Conservation (phyloP, 75 land plant genomes). For the Azolla pinnata region DNA sequence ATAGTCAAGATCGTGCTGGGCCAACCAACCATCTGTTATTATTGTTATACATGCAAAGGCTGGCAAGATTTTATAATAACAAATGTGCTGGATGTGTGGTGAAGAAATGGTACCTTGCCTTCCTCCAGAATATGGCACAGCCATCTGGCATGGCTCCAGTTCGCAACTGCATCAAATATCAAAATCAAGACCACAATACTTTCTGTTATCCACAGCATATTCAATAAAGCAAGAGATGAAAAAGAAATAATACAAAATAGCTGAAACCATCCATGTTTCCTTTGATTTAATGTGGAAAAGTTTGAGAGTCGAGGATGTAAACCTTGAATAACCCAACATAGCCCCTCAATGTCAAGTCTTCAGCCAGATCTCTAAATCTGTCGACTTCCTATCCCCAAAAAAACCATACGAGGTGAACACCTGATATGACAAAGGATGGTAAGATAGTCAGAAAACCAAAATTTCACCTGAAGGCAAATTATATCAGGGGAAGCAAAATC, state of each 20-base stretch:
- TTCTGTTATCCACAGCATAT: too few relatives aligned
- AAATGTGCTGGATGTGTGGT: too few relatives aligned
- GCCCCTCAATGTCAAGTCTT: conserved; percentile 31
- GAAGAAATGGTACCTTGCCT: conserved; percentile 41
- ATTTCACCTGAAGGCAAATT: conserved; percentile 53
- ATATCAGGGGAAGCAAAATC: conserved; percentile 35
- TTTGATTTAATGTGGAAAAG: too few relatives aligned
- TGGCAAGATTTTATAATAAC: too few relatives aligned
- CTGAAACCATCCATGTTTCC: too few relatives aligned
- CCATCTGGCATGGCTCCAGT: conserved; percentile 65
- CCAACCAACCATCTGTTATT: too few relatives aligned
- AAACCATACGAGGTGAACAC: neutral
- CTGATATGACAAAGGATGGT: neutral
- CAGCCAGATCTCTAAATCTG: conserved; percentile 33
- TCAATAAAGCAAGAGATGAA: too few relatives aligned
- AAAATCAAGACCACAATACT: too few relatives aligned
- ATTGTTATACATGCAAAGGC: too few relatives aligned
- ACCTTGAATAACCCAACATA: conserved; percentile 53
- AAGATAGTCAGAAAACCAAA: neutral
- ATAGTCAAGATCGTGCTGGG: too few relatives aligned
- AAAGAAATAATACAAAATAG: too few relatives aligned
- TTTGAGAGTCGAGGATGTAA: neutral
- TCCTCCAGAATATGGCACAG: conserved; percentile 68
- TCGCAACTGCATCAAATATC: conserved; percentile 25
- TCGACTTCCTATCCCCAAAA: conserved; percentile 50